Conservation (phyloP, 495 filamentous ascomycete genomes). For the Hypoxylon crocopeplum region DNA sequence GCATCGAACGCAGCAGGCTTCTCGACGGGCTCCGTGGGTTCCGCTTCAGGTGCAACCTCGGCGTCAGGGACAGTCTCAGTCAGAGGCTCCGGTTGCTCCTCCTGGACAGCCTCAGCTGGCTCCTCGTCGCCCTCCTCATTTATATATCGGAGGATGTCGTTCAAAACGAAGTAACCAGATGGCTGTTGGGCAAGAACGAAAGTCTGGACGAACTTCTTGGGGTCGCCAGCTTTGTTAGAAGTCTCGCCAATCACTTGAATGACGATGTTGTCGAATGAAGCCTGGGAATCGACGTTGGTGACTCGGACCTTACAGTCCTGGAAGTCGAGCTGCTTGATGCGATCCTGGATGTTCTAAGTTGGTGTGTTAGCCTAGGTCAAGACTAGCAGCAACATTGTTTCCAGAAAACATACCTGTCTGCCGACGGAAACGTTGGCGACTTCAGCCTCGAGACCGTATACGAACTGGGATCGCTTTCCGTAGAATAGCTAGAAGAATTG, state of each 20-base stretch:
- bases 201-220: conserved; percentile 97
- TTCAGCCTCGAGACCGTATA: conserved; percentile 86
- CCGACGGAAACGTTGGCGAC: conserved; percentile 82
- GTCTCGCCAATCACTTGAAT: conserved; percentile 98
- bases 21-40: conserved; percentile 49
- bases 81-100: conserved; percentile 40
- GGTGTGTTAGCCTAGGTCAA: conserved; percentile 19
- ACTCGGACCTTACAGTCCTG: conserved; percentile 98
- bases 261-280: conserved; percentile 88
- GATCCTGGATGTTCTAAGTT: conserved; percentile 84
- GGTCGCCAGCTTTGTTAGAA: conserved; percentile 86
- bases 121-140: conserved; percentile 76
- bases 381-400: not conserved
- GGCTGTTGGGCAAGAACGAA: conserved; percentile 96
- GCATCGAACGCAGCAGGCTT: conserved; percentile 53
- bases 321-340: conserved; percentile 89
- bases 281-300: conserved; percentile 95
- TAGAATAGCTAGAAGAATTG: conserved; percentile 69
- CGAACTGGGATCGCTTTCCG: conserved; percentile 80
- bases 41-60: conserved; percentile 55
- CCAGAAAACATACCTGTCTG: conserved; percentile 69
- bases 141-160: conserved; percentile 96
- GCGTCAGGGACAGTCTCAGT: conserved; percentile 51
- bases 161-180: conserved; percentile 96
- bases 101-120: conserved; percentile 45